Percentiles rank a stretch among this genome's conserved stretches.
Evolutionary conservation across 176 grass and related monocot genomes (phyloP).

Genomic region (Bothriochloa decipiens): DNA sequence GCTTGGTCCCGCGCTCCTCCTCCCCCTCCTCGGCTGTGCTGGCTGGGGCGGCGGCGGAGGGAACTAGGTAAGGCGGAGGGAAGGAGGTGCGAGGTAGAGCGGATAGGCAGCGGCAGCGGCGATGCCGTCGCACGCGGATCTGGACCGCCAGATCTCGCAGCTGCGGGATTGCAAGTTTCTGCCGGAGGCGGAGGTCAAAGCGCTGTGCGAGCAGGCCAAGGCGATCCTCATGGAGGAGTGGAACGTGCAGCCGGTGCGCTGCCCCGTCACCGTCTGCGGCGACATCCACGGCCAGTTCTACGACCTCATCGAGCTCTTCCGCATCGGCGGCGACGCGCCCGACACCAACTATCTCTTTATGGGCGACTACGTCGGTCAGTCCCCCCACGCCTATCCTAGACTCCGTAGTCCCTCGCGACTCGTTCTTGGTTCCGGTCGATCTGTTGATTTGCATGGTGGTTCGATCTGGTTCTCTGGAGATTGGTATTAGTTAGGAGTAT

Average conservation of each 20-base stretch:
- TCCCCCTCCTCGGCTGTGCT: background rate
- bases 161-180: constrained; percentile 72
- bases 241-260: constrained; percentile 79
- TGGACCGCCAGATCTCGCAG: constrained; percentile 78
- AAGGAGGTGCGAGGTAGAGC: background rate
- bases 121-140: constrained; percentile 76
- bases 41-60: background rate
- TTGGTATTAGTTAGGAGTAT: background rate
- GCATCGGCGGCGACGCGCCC: constrained; percentile 56
- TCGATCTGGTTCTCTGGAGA: constrained; percentile 36
- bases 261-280: constrained; percentile 73
- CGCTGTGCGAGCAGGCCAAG: constrained; percentile 72
- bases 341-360: constrained; percentile 78
- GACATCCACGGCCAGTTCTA: constrained; percentile 84
- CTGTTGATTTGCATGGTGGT: background rate
- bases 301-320: constrained; percentile 80
- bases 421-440: constrained; percentile 3
- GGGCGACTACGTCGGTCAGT: constrained; percentile 62
- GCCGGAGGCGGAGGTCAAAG: constrained; percentile 60
- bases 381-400: background rate
- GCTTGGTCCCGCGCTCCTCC: background rate
- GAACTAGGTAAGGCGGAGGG: background rate
- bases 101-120: constrained; percentile 32
- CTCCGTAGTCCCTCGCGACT: background rate
- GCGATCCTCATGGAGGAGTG: constrained; percentile 81